phyloP scores from a whole-genome alignment of 2,329 filamentous ascomycete species.

The Chrysoporthe austroafricana region DNA sequence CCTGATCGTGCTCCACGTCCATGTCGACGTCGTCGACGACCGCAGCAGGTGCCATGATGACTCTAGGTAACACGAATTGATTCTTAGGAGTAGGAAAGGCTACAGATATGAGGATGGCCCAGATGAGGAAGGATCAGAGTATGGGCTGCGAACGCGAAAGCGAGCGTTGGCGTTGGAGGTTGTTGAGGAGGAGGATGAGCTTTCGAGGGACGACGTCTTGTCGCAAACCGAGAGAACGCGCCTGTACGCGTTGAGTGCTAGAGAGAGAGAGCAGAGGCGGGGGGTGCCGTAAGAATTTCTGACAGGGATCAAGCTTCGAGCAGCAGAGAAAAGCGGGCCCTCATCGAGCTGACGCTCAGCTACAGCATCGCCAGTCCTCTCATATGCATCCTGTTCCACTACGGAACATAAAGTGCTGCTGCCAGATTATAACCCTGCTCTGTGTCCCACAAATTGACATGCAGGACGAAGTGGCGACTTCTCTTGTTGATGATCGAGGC shows the following conservation, averaged over 20 bases:
- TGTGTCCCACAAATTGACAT: too few species aligned
- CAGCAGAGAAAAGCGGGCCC: neutral
- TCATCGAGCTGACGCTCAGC: neutral
- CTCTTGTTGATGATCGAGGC: too few species aligned
- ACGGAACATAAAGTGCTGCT: too few species aligned
- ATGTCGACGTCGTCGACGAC: constrained; percentile 56
- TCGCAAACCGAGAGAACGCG: constrained; percentile 4
- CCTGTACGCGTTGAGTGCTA: constrained; percentile 20
- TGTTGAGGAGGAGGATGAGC: neutral
- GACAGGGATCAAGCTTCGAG: constrained; percentile 4
- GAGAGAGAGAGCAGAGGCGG: neutral
- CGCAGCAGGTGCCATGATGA: constrained; percentile 51
- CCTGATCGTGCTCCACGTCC: constrained; percentile 64
- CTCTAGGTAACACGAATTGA: too few species aligned
- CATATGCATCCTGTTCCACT: neutral
- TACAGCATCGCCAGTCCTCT: neutral
- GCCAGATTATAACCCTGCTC: too few species aligned
- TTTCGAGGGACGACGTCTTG: neutral
- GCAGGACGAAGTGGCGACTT: too few species aligned
- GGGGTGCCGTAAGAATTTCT: constrained; percentile 4
- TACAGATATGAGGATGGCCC: neutral
- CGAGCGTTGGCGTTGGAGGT: neutral
- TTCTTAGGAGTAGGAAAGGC: neutral
- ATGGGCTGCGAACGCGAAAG: neutral
- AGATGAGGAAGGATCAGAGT: neutral